Conservation (phyloP, 495 filamentous ascomycete species). For the Penicillium canariense region DNA sequence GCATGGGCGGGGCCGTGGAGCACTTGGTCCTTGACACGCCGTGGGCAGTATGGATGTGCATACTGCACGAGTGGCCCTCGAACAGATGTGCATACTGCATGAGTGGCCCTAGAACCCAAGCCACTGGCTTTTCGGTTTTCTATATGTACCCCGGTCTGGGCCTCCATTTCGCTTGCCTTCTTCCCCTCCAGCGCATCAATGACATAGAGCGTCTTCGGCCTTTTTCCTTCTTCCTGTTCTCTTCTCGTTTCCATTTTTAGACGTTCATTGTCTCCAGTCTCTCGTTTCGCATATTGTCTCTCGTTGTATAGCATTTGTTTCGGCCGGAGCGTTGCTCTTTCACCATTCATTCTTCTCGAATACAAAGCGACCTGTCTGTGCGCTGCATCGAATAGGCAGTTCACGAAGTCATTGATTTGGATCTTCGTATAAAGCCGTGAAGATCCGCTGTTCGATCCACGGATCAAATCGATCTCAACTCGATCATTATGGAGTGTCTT, state of each 20-base stretch:
- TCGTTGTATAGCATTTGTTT: conserved; percentile 28
- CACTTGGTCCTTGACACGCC: conserved; percentile 22
- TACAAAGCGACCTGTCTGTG: neutral
- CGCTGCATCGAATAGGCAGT: neutral
- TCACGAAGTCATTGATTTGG: neutral
- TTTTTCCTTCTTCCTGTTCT: conserved; percentile 25
- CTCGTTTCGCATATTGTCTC: conserved; percentile 28
- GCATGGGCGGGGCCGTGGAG: conserved; percentile 22
- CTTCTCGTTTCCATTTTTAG: conserved; percentile 26
- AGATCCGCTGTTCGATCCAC: neutral
- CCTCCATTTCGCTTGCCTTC: conserved; percentile 11
- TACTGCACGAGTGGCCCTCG: conserved; percentile 23
- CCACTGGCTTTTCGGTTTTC: conserved; percentile 7
- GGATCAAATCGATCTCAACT: neutral
- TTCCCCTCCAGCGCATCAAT: conserved; percentile 20
- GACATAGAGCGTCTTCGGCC: conserved; percentile 24
- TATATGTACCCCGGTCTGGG: conserved; percentile 24
- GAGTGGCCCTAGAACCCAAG: conserved; percentile 16
- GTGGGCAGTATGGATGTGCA: conserved; percentile 29
- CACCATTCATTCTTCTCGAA: conserved; percentile 7
- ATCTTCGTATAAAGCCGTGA: conserved; percentile 15
- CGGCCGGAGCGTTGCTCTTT: conserved; percentile 14
- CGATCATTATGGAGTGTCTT: conserved; percentile 39
- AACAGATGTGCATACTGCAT: conserved; percentile 33
- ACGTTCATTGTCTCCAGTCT: conserved; percentile 19